A percentile compares a stretch with the other conserved stretches of the same genome.
These are phyloP conservation scores for Eragrostis tef DNA, from an alignment of 202 grass and related monocot species.

Conservation along the genomic window DNA sequence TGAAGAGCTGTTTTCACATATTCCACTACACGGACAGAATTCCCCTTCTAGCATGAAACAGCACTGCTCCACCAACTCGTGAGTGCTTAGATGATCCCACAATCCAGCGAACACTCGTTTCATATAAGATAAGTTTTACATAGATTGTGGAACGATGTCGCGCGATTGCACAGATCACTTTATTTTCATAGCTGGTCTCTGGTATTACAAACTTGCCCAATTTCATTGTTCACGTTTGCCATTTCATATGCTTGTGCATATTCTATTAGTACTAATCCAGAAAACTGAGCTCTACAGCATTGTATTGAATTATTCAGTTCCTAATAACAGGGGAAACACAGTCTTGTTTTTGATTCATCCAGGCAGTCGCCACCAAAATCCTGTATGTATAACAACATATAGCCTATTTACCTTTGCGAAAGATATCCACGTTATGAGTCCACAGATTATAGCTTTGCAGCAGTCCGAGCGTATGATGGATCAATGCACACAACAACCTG, in stretches of 20 bases:
- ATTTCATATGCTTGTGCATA: neutral
- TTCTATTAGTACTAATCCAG: neutral
- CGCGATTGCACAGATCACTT: neutral
- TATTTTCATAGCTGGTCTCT: neutral
- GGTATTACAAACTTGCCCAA: neutral
- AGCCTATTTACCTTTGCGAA: no score
- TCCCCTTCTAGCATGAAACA: no score
- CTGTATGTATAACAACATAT: neutral
- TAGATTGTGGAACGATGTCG: no score
- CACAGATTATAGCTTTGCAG: constrained; percentile 16
- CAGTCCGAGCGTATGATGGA: constrained; percentile 1
- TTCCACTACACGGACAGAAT: no score
- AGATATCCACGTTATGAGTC: neutral
- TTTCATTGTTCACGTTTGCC: neutral
- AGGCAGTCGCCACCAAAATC: no score
- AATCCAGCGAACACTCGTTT: neutral
- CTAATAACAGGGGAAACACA: neutral
- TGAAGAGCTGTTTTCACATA: no score
- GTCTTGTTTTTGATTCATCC: neutral
- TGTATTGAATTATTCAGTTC: neutral
- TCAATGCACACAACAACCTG: constrained; percentile 45
- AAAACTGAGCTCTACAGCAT: constrained; percentile 10
- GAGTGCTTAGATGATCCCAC: neutral
- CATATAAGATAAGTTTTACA: neutral
- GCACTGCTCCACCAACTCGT: no score